Evolutionary conservation across 208 protist species (phyloP), one percentile per base, ranked within the genome.

Genomic region (Spongospora subterranea): DNA sequence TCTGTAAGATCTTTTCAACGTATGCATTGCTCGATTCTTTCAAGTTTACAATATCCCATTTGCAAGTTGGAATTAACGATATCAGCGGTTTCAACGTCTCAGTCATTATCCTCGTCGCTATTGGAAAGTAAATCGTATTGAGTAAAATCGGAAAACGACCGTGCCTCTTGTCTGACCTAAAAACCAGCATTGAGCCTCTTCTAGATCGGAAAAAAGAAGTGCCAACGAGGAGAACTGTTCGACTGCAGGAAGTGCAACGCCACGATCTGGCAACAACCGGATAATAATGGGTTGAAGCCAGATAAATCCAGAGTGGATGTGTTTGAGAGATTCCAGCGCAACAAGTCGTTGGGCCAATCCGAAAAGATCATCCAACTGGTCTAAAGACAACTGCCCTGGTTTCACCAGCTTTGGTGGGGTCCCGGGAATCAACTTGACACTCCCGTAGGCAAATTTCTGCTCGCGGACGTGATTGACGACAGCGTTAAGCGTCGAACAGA

Each of bases 11-110:
- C 71, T 43, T 82, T 6, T 82, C 71, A n/a, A 82, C 71, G n/a
- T 82, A 82, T 6, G 71, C 11, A n/a, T 82, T 82, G 17, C 17
- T 17, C 6, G 71, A 6, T 43, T 82, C 71, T n/a, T 82, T 82
- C 71, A 82, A 43, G 17, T 82, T n/a, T 20, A n/a, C n/a, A n/a
- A 82, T 35, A n/a, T 82, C 71, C 71, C 71, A 82, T 43, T 82
- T 82, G n/a, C 71, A 82, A n/a, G 17, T 82, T 35, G 17, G 17
- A n/a, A 82, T 82, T 35, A 82, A n/a, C 35, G 13, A 13, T n/a
- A 82, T 13, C 13, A 82, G 13, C 35, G 71, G 71, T n/a, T n/a
- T 35, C 71, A 82, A 6, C n/a, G 6, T 6, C 17, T 82, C 71
- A 13, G 6, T 82, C 71, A 82, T 82, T 6, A 82, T 6, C 6